Evolutionary conservation across 768 basidiomycete genomes (phyloP).

Genomic region (Melanogaster broomeanus): DNA sequence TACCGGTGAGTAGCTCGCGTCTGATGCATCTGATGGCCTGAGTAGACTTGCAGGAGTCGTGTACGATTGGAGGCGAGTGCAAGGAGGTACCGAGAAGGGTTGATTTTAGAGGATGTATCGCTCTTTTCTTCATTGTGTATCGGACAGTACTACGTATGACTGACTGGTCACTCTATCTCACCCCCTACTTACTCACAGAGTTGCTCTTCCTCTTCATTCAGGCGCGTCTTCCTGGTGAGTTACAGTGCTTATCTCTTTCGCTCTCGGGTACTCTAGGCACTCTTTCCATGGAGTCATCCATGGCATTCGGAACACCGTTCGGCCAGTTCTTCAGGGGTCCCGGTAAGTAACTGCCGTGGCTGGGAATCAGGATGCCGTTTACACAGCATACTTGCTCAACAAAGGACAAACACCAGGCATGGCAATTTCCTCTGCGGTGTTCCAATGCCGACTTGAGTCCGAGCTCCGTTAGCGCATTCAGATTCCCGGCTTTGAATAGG

Average conservation of each 20-base stretch:
- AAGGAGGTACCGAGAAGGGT: constrained; percentile 11
- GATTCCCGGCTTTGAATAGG: constrained; percentile 6
- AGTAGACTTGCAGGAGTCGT: not conserved
- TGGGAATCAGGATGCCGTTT: not conserved
- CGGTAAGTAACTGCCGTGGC: constrained; percentile 6
- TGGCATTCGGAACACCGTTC: constrained; percentile 19
- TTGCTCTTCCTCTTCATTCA: constrained; percentile 4
- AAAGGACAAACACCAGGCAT: constrained; percentile 25
- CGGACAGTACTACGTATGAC: constrained; percentile 9
- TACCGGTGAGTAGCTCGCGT: constrained; percentile 4
- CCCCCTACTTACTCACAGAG: not conserved
- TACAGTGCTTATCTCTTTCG: not conserved
- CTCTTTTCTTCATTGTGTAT: constrained; percentile 10
- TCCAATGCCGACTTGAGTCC: constrained; percentile 16
- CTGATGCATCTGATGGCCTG: not conserved
- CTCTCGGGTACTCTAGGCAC: not conserved
- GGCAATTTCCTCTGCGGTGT: constrained; percentile 21
- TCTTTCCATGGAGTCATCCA: constrained; percentile 2
- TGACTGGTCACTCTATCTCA: not conserved
- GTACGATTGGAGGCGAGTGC: constrained; percentile 7
- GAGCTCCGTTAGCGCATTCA: constrained; percentile 20
- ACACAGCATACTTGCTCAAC: too few species aligned
- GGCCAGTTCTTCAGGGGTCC: constrained; percentile 24
- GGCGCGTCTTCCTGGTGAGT: constrained; percentile 7
- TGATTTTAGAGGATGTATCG: constrained; percentile 12